Percentiles rank a stretch among this genome's conserved stretches.
Evolutionary conservation across 2,329 filamentous ascomycete genomes (phyloP).

Genomic region (Arachnomyces sp.): DNA sequence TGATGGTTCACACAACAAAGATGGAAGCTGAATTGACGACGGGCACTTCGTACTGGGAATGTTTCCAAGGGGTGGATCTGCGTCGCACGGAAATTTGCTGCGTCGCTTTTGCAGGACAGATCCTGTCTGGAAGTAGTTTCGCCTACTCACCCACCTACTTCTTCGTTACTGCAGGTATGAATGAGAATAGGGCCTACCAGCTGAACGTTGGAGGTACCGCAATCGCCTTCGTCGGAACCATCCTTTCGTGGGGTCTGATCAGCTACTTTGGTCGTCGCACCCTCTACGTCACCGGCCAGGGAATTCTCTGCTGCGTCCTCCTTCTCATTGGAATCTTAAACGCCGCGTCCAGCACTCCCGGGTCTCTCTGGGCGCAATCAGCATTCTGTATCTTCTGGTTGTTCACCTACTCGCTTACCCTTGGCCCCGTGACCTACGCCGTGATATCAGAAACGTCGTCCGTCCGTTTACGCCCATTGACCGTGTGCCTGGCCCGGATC

Average conservation of each 20-base stretch:
- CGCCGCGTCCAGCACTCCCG: not conserved
- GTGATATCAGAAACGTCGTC: constrained; percentile 31
- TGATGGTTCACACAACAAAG: constrained; percentile 5
- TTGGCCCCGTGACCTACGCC: constrained; percentile 33
- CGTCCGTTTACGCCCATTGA: constrained; percentile 30
- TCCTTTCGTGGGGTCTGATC: not conserved
- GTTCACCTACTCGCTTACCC: constrained; percentile 28
- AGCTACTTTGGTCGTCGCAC: constrained; percentile 1
- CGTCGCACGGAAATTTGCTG: constrained; percentile 29
- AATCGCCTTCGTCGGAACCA: not conserved
- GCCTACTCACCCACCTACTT: constrained; percentile 29
- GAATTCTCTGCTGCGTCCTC: not conserved
- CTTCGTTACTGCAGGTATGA: constrained; percentile 27
- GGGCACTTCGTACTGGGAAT: constrained; percentile 27
- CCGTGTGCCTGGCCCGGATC: constrained; percentile 31
- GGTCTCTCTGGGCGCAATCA: constrained; percentile 58
- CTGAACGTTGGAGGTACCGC: too few species aligned
- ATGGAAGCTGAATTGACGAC: constrained; percentile 22
- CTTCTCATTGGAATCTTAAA: not conserved
- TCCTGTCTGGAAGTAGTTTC: constrained; percentile 24
- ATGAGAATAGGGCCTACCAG: too few species aligned
- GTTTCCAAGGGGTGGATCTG: constrained; percentile 27
- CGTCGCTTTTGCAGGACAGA: constrained; percentile 25
- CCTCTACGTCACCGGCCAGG: not conserved
- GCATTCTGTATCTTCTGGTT: constrained; percentile 13